Evolutionary conservation across 2,329 filamentous ascomycete species (phyloP), one percentile per base, ranked within the genome.

Genomic region (Ophiostoma sp.): DNA sequence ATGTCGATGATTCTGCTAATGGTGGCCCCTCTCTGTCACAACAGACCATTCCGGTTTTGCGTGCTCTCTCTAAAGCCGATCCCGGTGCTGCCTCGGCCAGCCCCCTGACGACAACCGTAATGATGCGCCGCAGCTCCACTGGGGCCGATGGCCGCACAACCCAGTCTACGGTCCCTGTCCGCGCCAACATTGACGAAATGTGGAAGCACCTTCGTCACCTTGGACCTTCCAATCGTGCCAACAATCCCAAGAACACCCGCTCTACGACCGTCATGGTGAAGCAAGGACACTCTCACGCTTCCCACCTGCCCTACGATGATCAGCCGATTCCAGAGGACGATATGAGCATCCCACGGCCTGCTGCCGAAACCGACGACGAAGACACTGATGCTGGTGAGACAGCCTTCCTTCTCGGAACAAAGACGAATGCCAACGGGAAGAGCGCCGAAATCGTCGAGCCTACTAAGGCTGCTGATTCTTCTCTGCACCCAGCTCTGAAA

Each of bases 201-300:
- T 83, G 81, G 73, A 82, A 86, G 73, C 85, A 89, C 72, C 79
- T 90, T 62, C 87, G 86, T 72, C 83, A 86, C 71, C 83, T 90
- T 0, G 87, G 87, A 0, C 88, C 88, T 0, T 89, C 87, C 0
- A 90, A 90, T 74, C 83, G 84, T 27, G 88, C 88, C 5, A 83
- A 84, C 16, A 86, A 87, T 68, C 88, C 88, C 1, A 86, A 84
- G 75, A 83, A 82, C 68, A 88, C 87, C 1, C 82, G 83, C 18
- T 85, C 84, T 18, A 84, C 85, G 18, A 84, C 87, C 0, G 87
- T 90, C 73, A 89, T 89, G 76, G 87, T 90, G 73, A 90, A 90
- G 78, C 58, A 70, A 5, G 62, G 69, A 6, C 63, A 67, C 4
- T 42, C 36, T 2, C 69, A 70, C 40, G 9, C 47, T 9, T 6